Conservation (phyloP, 2,329 filamentous ascomycete species). For the Phyllosticta ampelicida region DNA sequence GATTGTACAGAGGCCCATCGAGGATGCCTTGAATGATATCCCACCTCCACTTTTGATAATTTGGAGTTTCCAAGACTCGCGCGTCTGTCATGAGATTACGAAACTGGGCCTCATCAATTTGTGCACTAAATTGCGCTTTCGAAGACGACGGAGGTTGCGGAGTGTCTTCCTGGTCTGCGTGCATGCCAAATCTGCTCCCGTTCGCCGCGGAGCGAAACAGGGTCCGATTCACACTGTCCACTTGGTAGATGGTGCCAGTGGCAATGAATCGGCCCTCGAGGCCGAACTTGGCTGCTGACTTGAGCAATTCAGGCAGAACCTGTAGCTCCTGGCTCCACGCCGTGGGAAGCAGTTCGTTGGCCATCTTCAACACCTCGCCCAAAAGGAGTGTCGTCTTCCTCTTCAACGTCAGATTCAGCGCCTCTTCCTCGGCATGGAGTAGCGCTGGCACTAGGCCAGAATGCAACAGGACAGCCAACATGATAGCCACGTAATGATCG, state of each 20-base stretch:
- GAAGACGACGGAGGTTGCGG: slow-evolving; percentile 33
- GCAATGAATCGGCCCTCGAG: slow-evolving; percentile 66
- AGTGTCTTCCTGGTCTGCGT: slow-evolving; percentile 28
- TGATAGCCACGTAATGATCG: slow-evolving; percentile 84
- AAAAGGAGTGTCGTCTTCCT: slow-evolving; percentile 85
- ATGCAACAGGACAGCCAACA: slow-evolving; percentile 76
- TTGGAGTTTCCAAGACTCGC: slow-evolving; percentile 77
- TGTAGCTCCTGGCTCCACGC: slow-evolving; percentile 78
- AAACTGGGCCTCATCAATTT: slow-evolving; percentile 55
- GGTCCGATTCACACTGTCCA: slow-evolving; percentile 92
- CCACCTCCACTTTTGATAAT: slow-evolving; percentile 97
- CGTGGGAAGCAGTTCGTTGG: slow-evolving; percentile 72
- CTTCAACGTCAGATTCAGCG: slow-evolving; percentile 59
- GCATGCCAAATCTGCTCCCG: slow-evolving; percentile 18
- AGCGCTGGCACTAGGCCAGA: slow-evolving; percentile 53
- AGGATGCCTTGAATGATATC: slow-evolving; percentile 82
- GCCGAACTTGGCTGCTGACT: slow-evolving; percentile 61
- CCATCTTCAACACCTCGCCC: slow-evolving; percentile 81
- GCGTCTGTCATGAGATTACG: slow-evolving; percentile 60
- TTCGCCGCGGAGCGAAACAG: slow-evolving; percentile 65
- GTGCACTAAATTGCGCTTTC: slow-evolving; percentile 31
- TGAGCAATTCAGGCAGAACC: slow-evolving; percentile 75
- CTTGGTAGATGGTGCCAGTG: slow-evolving; percentile 89
- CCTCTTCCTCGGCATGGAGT: slow-evolving; percentile 53
- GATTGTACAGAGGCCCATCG: slow-evolving; percentile 81